Evolutionary conservation across 148 eudicot genomes (phyloP).

Genomic region (Vaccinium darrowii): DNA sequence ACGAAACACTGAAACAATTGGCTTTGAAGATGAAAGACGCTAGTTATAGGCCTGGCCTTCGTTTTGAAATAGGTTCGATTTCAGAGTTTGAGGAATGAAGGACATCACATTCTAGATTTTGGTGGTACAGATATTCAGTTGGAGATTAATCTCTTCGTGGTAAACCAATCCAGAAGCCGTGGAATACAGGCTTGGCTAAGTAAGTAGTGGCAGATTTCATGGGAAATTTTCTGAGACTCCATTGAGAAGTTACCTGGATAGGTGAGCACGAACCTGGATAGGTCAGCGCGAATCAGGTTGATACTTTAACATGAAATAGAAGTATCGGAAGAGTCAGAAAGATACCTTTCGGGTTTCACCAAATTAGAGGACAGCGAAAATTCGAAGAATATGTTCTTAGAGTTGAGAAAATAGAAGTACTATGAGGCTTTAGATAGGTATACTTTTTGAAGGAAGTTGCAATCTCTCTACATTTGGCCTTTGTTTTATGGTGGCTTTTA

Average conservation of each 20-base stretch:
- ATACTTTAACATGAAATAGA: neutral
- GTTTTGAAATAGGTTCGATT: neutral
- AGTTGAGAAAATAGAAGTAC: neutral
- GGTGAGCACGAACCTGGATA: no score
- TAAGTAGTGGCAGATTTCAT: neutral
- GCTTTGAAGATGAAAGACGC: constrained; percentile 47
- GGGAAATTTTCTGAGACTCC: neutral
- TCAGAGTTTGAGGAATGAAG: constrained; percentile 17
- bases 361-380: neutral
- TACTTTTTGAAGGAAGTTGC: neutral
- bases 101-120: neutral
- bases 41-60: constrained; percentile 17
- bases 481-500: neutral
- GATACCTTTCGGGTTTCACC: neutral
- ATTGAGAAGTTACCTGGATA: neutral
- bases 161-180: neutral
- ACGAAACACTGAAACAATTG: constrained; percentile 43
- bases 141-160: neutral
- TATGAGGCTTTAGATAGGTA: neutral
- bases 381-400: neutral
- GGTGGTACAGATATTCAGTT: neutral
- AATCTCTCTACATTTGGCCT: no score
- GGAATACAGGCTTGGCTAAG: constrained; percentile 5
- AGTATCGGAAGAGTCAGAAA: neutral
- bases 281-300: neutral